phyloP scores from a whole-genome alignment of 2,329 filamentous ascomycete genomes.

The Colletotrichum phormii region DNA sequence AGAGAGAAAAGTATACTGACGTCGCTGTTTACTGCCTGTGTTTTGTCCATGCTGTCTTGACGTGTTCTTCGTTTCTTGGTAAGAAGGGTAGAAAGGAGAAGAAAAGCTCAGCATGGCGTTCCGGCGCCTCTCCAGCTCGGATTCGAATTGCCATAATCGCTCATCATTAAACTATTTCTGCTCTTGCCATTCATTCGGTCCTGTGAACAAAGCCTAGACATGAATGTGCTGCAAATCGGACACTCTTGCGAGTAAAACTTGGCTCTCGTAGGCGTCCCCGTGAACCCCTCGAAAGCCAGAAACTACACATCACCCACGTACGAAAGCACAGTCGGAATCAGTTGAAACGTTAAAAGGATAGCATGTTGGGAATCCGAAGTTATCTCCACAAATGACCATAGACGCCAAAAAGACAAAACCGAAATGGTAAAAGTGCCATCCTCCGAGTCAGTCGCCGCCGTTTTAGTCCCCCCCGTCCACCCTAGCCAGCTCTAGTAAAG shows the following conservation, averaged over 20 bases:
- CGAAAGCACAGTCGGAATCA: not conserved
- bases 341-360: not conserved
- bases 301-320: no score
- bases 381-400: constrained; percentile 29
- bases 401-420: constrained; percentile 34
- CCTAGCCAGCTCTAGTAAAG: not conserved
- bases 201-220: not conserved
- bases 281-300: no score
- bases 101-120: not conserved
- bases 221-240: no score
- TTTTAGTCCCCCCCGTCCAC: constrained; percentile 9
- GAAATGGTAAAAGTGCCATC: constrained; percentile 19
- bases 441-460: constrained; percentile 4
- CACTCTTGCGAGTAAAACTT: no score
- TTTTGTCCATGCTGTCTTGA: not conserved
- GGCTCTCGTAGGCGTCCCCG: no score
- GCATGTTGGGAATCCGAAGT: constrained; percentile 35
- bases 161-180: not conserved
- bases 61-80: not conserved
- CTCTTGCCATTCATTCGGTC: not conserved
- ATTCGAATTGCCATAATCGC: not conserved
- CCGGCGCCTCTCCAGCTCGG: not conserved
- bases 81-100: not conserved
- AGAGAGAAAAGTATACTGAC: not conserved
- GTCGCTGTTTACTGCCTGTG: not conserved